Evolutionary conservation across 441 rosid genomes (phyloP), one percentile per base, ranked within the genome.

Genomic region (Arabidopsis hybrid): DNA sequence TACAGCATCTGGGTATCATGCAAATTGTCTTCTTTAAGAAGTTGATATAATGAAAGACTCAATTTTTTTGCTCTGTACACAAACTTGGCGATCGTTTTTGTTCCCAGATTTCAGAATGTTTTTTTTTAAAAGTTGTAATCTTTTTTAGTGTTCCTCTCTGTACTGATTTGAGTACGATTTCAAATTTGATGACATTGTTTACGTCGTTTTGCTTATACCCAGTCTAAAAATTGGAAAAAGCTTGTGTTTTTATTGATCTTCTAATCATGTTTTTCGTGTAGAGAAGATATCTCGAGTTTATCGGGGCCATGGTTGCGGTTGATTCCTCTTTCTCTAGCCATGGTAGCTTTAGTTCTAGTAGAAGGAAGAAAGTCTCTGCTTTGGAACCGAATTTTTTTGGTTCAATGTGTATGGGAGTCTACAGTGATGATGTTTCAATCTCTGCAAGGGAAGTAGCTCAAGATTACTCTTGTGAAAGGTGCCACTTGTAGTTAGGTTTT

Each of bases 221-320:
- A 64, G 11, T 32, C 39, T 43, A 5, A 5, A 14, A 47, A 32
- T 46, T 43, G 2, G 14, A 7, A 17, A 7, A 55, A 34, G 46
- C 2, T 63, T 45, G 39, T 59, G 10, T 11, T 6, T 52, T 43
- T 39, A 17, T 31, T 40, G n/a, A 31, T 46, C 7, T 7, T 2
- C 0, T 55, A 32, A n/a, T 43, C 34, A 51, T 57, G 17, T 13
- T 46, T 50, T 50, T 43, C 21, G 6, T 43, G 9, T 62, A 77
- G 80, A 59, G 64, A 58, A 71, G 62, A 38, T 64, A 55, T 45
- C 65, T 69, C 35, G 50, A 75, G 60, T 14, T 60, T 67, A 9
- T 17, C 14, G 18, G 13, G 61, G 71, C 71, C 80, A 84, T 91
- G 94, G 90, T 89, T 78, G 89, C 91, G 57, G 83, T 85, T 31